Evolutionary conservation across 257 asterid species (phyloP).

Genomic region (Ophiorrhiza pumila): DNA sequence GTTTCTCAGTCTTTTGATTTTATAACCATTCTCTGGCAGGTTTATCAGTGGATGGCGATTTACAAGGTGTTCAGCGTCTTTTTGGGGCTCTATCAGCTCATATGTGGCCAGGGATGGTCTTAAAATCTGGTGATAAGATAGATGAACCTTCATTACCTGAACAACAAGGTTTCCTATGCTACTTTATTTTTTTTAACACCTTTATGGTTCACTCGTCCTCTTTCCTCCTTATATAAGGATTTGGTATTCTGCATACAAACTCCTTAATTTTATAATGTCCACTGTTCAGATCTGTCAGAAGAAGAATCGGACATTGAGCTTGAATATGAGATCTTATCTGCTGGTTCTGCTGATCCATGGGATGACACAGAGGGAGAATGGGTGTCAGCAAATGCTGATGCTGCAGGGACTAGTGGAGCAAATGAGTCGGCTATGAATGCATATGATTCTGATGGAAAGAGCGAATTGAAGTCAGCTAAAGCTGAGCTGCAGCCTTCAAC

Average conservation of each 20-base stretch:
- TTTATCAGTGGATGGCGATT: constrained; percentile 67
- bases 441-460: constrained; percentile 21
- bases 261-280: neutral
- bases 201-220: neutral
- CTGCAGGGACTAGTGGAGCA: constrained; percentile 27
- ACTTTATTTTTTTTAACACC: neutral
- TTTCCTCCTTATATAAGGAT: neutral
- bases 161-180: constrained; percentile 50
- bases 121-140: constrained; percentile 87
- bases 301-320: constrained; percentile 76
- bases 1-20: neutral
- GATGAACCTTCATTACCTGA: constrained; percentile 70
- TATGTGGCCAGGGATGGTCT: constrained; percentile 98
- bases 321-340: constrained; percentile 68
- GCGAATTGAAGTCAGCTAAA: constrained; percentile 20
- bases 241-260: neutral
- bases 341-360: constrained; percentile 83
- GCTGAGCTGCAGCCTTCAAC: constrained; percentile 44
- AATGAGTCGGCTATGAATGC: constrained; percentile 27
- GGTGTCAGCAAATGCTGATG: constrained; percentile 60
- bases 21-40: constrained; percentile 28
- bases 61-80: constrained; percentile 88
- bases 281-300: constrained; percentile 61
- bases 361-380: constrained; percentile 55
- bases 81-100: constrained; percentile 89